A percentile compares a stretch with the other conserved stretches of the same genome.
Evolutionary conservation across 768 basidiomycete genomes (phyloP).

Genomic region (Phlebiopsis flavidoalba): DNA sequence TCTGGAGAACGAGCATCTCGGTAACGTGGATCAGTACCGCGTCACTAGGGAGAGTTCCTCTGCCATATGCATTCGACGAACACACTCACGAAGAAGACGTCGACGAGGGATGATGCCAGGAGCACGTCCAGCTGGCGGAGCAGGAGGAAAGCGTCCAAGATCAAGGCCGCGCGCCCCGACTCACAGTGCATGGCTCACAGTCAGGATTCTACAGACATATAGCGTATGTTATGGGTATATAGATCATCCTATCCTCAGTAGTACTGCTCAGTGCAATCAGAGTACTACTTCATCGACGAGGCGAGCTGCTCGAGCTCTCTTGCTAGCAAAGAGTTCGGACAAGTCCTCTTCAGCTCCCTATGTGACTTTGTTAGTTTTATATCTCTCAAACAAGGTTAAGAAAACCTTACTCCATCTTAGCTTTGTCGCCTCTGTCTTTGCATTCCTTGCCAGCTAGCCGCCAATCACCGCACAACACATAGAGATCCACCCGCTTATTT

Average conservation of each 20-base stretch:
- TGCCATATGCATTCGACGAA: constrained; percentile 66
- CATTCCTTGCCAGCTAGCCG: constrained; percentile 81
- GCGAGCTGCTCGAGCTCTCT: constrained; percentile 65
- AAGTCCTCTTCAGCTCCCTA: constrained; percentile 67
- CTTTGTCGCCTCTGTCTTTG: constrained; percentile 84
- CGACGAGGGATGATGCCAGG: constrained; percentile 17
- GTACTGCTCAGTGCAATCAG: not conserved
- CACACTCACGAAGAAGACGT: constrained; percentile 33
- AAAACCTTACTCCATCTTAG: constrained; percentile 73
- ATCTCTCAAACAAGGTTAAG: not conserved
- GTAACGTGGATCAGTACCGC: constrained; percentile 91
- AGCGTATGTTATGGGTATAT: not conserved
- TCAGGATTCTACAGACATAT: not conserved
- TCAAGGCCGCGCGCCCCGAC: not conserved
- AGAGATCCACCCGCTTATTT: constrained; percentile 78
- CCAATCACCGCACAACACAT: constrained; percentile 90
- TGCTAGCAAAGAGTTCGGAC: constrained; percentile 76
- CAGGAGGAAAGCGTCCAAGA: not conserved
- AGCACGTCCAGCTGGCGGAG: constrained; percentile 16
- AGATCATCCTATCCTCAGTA: not conserved
- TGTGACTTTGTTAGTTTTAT: constrained; percentile 1
- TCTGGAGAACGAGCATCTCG: constrained; percentile 87
- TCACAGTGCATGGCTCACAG: not conserved
- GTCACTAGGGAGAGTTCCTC: constrained; percentile 78
- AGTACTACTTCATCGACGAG: constrained; percentile 56